phyloP scores from a whole-genome alignment of 129 eudicot species.

The Pulicaria dysenterica region DNA sequence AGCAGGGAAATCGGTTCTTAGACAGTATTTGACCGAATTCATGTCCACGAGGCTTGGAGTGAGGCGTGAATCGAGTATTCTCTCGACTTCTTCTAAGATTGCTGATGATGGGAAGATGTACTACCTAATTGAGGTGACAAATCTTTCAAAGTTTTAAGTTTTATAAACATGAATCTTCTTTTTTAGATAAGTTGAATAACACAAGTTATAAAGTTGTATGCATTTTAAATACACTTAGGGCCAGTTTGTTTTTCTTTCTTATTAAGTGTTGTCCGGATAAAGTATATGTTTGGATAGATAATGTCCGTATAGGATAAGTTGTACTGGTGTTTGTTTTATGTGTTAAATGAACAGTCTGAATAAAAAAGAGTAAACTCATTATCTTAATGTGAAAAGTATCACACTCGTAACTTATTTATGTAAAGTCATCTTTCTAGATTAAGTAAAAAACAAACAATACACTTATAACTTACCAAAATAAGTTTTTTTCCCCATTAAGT shows the following conservation, averaged over 20 bases:
- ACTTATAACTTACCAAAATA: neutral
- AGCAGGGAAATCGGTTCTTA: constrained; percentile 74
- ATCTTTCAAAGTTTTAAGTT: neutral
- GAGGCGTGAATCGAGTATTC: constrained; percentile 75
- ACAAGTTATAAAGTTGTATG: constrained; percentile 1
- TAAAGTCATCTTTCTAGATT: too few relatives aligned
- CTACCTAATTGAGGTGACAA: constrained; percentile 77
- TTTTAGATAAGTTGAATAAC: neutral
- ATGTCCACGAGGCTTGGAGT: constrained; percentile 99
- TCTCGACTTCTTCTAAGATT: constrained; percentile 69
- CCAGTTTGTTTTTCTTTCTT: neutral
- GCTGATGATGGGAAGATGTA: constrained; percentile 95
- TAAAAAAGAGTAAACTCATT: too few relatives aligned
- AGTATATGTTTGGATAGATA: too few relatives aligned
- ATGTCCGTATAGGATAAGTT: too few relatives aligned
- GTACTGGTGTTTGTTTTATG: too few relatives aligned
- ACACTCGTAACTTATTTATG: too few relatives aligned
- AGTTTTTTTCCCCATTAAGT: too few relatives aligned
- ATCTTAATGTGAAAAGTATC: too few relatives aligned
- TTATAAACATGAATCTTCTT: neutral
- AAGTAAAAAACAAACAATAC: neutral
- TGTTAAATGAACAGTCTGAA: too few relatives aligned
- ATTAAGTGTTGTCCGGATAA: too few relatives aligned
- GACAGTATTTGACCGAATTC: constrained; percentile 90
- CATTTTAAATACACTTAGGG: neutral